phyloP scores from a whole-genome alignment of 768 basidiomycete genomes.

The Amanita pallidorosea region DNA sequence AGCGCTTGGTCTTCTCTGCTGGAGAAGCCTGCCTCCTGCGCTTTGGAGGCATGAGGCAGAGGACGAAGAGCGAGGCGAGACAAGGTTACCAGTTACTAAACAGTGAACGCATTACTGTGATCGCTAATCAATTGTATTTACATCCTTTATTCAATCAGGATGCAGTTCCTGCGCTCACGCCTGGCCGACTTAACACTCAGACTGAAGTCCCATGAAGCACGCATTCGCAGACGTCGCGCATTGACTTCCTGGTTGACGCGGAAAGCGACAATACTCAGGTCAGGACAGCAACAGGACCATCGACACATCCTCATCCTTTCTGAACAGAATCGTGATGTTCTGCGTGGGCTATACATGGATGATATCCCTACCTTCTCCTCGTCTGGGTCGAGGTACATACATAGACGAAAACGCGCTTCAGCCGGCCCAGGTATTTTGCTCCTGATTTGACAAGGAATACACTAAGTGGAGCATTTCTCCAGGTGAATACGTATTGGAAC shows the following conservation, averaged over 20 bases:
- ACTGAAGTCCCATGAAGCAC: slow-evolving; percentile 21
- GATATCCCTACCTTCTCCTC: slow-evolving; percentile 56
- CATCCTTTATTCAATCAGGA: slow-evolving; percentile 3
- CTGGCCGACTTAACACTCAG: neutral
- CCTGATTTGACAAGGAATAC: neutral
- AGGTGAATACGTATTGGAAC: slow-evolving; percentile 89
- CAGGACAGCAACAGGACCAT: neutral
- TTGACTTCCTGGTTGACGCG: slow-evolving; percentile 22
- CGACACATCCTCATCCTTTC: neutral
- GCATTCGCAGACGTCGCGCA: slow-evolving; percentile 35
- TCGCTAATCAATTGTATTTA: neutral
- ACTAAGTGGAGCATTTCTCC: neutral
- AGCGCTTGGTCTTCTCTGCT: slow-evolving; percentile 54
- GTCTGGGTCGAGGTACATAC: slow-evolving; percentile 59
- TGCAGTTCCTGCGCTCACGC: neutral
- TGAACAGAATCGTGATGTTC: slow-evolving; percentile 44
- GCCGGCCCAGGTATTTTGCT: slow-evolving; percentile 63
- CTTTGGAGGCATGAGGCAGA: slow-evolving; percentile 38
- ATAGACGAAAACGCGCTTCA: slow-evolving; percentile 96
- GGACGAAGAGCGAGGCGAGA: slow-evolving; percentile 5
- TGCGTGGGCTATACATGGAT: slow-evolving; percentile 75
- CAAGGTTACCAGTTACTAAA: neutral
- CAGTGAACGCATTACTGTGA: neutral
- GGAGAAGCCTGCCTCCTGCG: slow-evolving; percentile 47
- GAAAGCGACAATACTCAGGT: slow-evolving; percentile 27